Evolutionary conservation across 176 grass and related monocot species (phyloP).

Genomic region (Neostapfia colusana): DNA sequence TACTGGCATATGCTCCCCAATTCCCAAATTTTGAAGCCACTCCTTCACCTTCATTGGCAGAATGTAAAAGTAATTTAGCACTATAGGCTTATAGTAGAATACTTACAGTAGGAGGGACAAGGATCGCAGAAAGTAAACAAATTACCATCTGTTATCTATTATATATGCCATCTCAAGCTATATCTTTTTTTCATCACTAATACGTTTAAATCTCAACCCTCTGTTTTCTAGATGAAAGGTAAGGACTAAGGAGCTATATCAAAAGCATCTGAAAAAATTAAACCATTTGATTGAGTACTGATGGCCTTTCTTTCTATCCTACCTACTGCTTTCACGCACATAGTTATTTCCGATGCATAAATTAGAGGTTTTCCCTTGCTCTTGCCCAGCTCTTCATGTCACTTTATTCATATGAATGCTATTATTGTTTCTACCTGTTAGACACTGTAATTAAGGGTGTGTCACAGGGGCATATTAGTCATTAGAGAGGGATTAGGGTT

Average conservation of each 20-base stretch:
- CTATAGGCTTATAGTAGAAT: not conserved
- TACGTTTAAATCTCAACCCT: not conserved
- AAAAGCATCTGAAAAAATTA: not conserved
- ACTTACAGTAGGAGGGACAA: not conserved
- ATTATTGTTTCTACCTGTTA: too few species aligned
- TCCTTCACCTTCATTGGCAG: conserved; percentile 84
- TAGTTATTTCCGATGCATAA: not conserved
- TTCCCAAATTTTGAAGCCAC: conserved; percentile 96
- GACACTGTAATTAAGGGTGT: too few species aligned
- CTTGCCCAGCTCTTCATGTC: too few species aligned
- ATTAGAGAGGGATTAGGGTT: too few species aligned
- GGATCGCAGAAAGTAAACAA: conserved; percentile 1
- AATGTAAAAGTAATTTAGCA: conserved; percentile 22
- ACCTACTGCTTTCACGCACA: conserved; percentile 16
- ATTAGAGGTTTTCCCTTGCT: too few species aligned
- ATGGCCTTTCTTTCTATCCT: not conserved
- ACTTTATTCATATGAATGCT: conserved; percentile 17
- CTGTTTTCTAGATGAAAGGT: conserved; percentile 16
- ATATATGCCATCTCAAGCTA: not conserved
- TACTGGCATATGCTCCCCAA: conserved; percentile 82
- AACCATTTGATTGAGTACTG: not conserved
- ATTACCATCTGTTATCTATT: conserved; percentile 20
- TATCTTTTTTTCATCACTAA: not conserved
- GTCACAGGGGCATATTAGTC: too few species aligned
- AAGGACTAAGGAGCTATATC: not conserved